phyloP scores from a whole-genome alignment of 257 asterid species.

The Nicotiana sylvestris region DNA sequence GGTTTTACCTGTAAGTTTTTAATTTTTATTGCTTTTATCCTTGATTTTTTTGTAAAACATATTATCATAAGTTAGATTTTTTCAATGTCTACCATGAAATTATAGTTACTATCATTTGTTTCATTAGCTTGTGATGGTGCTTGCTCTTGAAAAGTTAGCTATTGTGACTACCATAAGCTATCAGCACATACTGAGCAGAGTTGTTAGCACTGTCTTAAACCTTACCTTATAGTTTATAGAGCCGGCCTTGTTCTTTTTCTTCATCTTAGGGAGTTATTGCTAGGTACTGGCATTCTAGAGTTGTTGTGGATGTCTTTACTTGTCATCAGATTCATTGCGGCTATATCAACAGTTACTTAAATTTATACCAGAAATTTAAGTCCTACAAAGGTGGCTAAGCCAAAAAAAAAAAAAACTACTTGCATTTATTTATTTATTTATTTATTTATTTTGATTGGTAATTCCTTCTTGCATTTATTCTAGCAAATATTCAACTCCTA shows the following conservation, averaged over 20 bases:
- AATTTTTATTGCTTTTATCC: constrained; percentile 1
- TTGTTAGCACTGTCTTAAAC: background rate
- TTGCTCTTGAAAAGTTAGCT: background rate
- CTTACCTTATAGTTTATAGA: background rate
- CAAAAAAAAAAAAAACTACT: no score
- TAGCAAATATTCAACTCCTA: background rate
- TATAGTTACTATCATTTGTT: background rate
- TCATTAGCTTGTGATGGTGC: background rate
- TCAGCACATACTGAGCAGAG: background rate
- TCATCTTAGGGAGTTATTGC: background rate
- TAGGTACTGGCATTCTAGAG: background rate
- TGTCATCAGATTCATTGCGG: background rate
- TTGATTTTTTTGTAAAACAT: background rate
- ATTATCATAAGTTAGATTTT: background rate
- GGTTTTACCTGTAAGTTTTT: constrained; percentile 77
- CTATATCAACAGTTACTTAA: background rate
- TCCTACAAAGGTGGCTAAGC: no score
- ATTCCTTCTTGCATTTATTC: background rate
- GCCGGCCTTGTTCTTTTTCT: background rate
- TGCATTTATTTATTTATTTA: no score
- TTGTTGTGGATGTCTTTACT: background rate
- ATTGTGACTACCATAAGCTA: background rate
- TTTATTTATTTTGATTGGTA: no score
- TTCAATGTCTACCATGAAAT: background rate
- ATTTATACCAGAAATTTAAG: background rate